Conservation (phyloP, 306 rosid genomes). For the Prunus dulcis region DNA sequence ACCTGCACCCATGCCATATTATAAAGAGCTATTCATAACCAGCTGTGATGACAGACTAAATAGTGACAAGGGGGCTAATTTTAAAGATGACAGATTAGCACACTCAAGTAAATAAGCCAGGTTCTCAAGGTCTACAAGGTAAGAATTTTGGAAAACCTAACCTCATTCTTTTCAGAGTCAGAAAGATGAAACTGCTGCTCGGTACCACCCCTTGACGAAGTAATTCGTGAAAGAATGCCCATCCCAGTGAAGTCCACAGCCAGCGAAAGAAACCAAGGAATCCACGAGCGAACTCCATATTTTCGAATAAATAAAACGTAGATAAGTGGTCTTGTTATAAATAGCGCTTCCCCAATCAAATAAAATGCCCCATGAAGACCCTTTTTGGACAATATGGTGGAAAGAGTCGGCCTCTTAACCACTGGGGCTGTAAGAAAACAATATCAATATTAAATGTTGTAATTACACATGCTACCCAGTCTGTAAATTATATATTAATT, state of each 20-base stretch:
- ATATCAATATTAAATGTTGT: constrained; percentile 20
- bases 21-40: constrained; percentile 15
- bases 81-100: constrained; percentile 1
- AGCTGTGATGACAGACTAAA: background rate
- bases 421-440: constrained; percentile 46
- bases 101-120: background rate
- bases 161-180: constrained; percentile 76
- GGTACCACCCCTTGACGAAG: constrained; percentile 33
- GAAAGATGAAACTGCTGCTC: constrained; percentile 51
- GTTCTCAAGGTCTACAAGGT: constrained; percentile 2
- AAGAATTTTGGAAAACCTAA: constrained; percentile 35
- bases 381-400: constrained; percentile 53
- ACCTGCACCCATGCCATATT: constrained; percentile 45
- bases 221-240: constrained; percentile 57
- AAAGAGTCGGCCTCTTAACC: constrained; percentile 55
- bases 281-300: constrained; percentile 77
- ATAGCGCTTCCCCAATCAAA: constrained; percentile 67
- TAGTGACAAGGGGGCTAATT: constrained; percentile 3
- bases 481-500: background rate
- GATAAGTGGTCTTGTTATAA: constrained; percentile 74
- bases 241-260: constrained; percentile 56
- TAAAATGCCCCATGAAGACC: constrained; percentile 70
- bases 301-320: constrained; percentile 78
- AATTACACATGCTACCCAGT: background rate
- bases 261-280: constrained; percentile 86